Base-by-base conservation (phyloP, 108 stramenopile species). In the Stephanodiscus minutulus region DNA sequence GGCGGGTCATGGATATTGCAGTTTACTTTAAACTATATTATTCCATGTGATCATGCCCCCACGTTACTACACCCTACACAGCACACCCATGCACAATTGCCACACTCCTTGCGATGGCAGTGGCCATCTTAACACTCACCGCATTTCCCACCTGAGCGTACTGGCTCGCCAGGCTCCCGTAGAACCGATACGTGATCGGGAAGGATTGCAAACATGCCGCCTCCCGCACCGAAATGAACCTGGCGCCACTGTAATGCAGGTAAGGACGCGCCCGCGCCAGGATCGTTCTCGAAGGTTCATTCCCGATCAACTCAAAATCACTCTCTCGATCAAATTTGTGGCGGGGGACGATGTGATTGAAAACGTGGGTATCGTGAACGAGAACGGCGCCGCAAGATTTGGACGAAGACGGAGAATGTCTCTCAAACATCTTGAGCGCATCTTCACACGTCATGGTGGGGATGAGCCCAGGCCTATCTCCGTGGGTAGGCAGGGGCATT, bases 121-220 rank as follows among this genome's bases (percentile, higher is more conserved):
- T 84, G 3, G 77, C 74, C 54, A 88, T 48, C 2, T 57, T 33
- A 20, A 88, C 49, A 17, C 85, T 85, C 7, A 88, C 85, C 31
- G 87, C 87, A 61, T 88, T 88, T 13, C 87, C 87, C 27, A 88
- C 74, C 25, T 84, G 85, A 7, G 70, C 56, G 9, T 53, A 66
- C 43, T 84, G 77, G 33, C 76, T 61, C 0, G 61, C 5, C 0
- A 66, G 24, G 36, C 57, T 53, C 11, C 87, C 87, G 70, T 21
- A 77, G 61, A 88, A 86, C 7, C 66, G 55, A 46, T 74, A 86
- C 1, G 59, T 57, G 15, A 61, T 8, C 2, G 88, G 88, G 73
- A 88, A 88, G 29, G 71, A 70, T 50, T 86, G 85, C 37, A 88
- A 55, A 7, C 68, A 57, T 17, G 88, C 82, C 20, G 74, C 72